Percentiles rank a stretch among this genome's conserved stretches.
phyloP scores from a whole-genome alignment of 768 basidiomycete species.

The Obba rivulosa region DNA sequence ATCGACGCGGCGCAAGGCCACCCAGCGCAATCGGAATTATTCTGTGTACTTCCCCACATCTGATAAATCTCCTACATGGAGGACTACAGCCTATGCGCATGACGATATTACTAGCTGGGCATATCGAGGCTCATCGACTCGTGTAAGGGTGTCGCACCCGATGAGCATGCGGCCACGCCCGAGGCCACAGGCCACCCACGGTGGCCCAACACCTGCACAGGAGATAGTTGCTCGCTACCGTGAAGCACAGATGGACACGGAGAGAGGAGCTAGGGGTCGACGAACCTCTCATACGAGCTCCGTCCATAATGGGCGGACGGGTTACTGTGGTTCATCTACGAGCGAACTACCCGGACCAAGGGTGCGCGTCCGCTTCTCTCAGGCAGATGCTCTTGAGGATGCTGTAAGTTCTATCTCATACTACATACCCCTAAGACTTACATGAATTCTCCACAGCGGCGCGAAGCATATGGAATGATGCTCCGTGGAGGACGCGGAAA shows the following conservation, averaged over 20 bases:
- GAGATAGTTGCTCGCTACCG: slow-evolving; percentile 13
- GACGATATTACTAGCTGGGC: slow-evolving; percentile 13
- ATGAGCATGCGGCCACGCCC: slow-evolving; percentile 4
- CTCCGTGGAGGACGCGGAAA: slow-evolving; percentile 3
- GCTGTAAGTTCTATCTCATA: slow-evolving; percentile 5
- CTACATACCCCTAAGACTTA: neutral
- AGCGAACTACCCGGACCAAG: slow-evolving; percentile 8
- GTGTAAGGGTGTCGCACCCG: slow-evolving; percentile 2
- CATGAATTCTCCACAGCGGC: neutral
- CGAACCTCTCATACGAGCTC: slow-evolving; percentile 8
- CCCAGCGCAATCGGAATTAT: neutral
- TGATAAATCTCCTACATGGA: slow-evolving; percentile 7
- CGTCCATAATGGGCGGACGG: slow-evolving; percentile 3
- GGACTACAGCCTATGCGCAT: slow-evolving; percentile 7
- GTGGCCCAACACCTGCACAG: slow-evolving; percentile 9
- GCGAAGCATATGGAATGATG: slow-evolving; percentile 11
- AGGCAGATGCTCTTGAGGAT: slow-evolving; percentile 7
- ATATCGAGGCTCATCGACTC: slow-evolving; percentile 10
- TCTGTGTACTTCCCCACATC: neutral
- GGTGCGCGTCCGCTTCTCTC: slow-evolving; percentile 7
- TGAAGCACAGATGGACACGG: slow-evolving; percentile 6
- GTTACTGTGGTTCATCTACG: slow-evolving; percentile 1
- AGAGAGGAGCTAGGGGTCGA: neutral
- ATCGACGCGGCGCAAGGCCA: no score
- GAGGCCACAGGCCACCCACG: neutral